A percentile compares a stretch with the other conserved stretches of the same genome.
Evolutionary conservation across 78 protist species (phyloP).

Genomic region (Dictyostelium capitatum): DNA sequence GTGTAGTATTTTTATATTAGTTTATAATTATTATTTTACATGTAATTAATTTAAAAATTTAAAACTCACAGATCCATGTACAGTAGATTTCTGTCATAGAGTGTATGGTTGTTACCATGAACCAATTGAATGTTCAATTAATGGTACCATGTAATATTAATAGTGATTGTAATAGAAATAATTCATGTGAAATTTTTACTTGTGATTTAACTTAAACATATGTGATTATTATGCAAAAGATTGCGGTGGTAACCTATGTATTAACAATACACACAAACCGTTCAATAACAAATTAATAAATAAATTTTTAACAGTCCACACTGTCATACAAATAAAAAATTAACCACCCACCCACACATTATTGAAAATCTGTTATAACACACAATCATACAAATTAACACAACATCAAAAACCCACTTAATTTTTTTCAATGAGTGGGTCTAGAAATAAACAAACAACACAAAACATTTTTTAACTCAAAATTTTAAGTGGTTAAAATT

Average conservation of each 20-base stretch:
- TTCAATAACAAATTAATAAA: not conserved
- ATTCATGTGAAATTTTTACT: not conserved
- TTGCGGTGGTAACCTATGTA: not conserved
- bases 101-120: slow-evolving; percentile 17
- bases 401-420: too few species aligned
- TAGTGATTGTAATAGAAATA: not conserved
- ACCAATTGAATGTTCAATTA: slow-evolving; percentile 9
- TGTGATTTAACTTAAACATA: not conserved
- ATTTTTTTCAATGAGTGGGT: too few species aligned
- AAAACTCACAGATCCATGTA: not conserved
- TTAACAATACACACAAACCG: not conserved
- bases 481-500: too few species aligned
- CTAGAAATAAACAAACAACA: too few species aligned
- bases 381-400: too few species aligned
- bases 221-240: slow-evolving; percentile 5
- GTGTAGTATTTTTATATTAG: not conserved
- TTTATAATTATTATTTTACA: too few species aligned
- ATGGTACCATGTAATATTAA: not conserved
- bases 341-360: too few species aligned
- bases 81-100: not conserved
- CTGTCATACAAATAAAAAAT: too few species aligned
- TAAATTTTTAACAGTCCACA: too few species aligned
- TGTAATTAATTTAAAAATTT: too few species aligned
- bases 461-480: too few species aligned
- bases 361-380: too few species aligned